Conservation (phyloP, 73 alveolate species). For the Stentor coeruleus region DNA sequence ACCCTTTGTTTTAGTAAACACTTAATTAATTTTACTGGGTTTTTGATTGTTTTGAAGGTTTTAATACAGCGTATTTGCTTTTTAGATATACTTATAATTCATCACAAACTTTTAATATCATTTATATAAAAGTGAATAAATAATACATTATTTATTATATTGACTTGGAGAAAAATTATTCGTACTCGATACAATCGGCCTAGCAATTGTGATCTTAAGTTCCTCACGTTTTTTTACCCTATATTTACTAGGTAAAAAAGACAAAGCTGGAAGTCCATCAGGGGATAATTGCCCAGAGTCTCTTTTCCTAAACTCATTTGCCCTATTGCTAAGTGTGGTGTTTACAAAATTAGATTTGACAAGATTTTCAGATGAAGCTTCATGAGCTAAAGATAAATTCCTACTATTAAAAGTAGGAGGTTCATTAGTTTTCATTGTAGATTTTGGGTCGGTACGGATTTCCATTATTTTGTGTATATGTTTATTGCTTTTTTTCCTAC, state of each 20-base stretch:
- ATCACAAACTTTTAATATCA: no score
- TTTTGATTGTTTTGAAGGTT: no score
- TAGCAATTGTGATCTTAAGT: no score
- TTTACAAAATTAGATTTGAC: background rate
- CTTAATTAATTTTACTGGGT: no score
- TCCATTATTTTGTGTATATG: background rate
- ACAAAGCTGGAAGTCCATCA: background rate
- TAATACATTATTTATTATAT: no score
- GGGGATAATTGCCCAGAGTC: background rate
- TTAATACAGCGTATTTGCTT: no score
- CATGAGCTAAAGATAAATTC: background rate
- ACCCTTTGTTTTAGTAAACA: no score
- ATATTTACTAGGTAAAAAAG: background rate
- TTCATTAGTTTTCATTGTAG: background rate
- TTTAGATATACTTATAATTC: no score
- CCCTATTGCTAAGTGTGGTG: background rate
- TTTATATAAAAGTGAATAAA: no score
- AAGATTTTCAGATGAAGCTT: background rate
- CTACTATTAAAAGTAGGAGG: background rate
- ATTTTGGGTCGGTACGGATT: background rate
- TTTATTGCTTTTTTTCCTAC: background rate
- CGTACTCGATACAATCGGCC: no score
- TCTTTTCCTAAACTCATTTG: no score
- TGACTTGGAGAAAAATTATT: no score
- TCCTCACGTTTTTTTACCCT: background rate